Base-by-base conservation (phyloP, 106 monocot species). In the Allium cepa region DNA sequence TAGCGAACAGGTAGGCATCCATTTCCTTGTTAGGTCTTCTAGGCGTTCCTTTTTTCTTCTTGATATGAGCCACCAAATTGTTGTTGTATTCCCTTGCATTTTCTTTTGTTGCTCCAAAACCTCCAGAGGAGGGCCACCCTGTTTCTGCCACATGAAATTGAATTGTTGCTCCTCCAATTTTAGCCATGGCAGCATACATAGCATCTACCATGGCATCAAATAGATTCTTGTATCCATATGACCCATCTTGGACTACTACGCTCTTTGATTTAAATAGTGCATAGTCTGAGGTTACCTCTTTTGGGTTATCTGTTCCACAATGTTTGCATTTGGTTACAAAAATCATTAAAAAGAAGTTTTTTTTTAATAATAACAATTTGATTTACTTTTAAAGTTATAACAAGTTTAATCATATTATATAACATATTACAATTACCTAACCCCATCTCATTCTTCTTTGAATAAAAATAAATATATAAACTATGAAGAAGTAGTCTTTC, bases 131-230 rank as follows among this genome's bases (percentile, higher is more conserved):
- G 13, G 79, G 79, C 79, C 79, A 80, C 2, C 80, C 76, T 0
- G 52, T 68, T 68, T 81, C 80, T 2, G 62, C 50, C 8, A 81
- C 46, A 0, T 48, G 57, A 3, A 81, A 8, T 15, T 9, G 3
- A 11, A 76, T 11, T 8, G 56, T 58, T 10, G 11, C 7, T 4
- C 72, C 71, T 7, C 67, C 72, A 8, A 66, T 46, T 66, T 63
- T 81, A 61, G 71, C 80, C 61, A 81, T 64, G 9, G 80, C 80
- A 50, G 53, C 56, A 36, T 48, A 45, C 14, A 79, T 46, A 13
- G 67, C 63, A 62, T 79, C 79, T n/a, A 69, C 72, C 69, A 63
- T 69, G 22, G 79, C 68, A 17, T 79, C 79, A 28, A 79, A 79
- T 8, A 74, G 64, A 64, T 75, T 63, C 9, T 51, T n/a, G 36